Evolutionary conservation across 2,329 filamentous ascomycete genomes (phyloP).

Genomic region (Xylogone sp.): DNA sequence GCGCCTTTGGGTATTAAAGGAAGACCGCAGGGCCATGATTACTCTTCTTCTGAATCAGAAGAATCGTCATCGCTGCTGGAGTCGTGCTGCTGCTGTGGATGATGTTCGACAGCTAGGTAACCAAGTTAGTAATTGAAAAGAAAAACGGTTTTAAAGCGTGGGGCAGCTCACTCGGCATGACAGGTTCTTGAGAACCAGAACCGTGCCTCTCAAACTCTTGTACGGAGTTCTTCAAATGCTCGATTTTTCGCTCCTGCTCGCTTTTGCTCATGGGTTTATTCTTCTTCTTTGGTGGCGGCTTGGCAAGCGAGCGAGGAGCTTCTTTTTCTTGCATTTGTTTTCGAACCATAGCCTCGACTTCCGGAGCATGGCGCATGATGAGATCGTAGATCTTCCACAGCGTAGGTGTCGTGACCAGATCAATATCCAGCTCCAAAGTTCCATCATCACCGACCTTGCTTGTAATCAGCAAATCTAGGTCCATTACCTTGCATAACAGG

Average conservation of each 20-base stretch:
- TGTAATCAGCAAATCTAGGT: conserved; percentile 17
- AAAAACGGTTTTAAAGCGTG: neutral
- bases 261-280: conserved; percentile 74
- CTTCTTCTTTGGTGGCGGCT: conserved; percentile 43
- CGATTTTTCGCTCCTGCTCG: conserved; percentile 66
- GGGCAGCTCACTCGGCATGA: conserved; percentile 25
- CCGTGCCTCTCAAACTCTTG: conserved; percentile 34
- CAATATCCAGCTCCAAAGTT: conserved; percentile 57
- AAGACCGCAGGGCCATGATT: neutral
- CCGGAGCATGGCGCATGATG: conserved; percentile 46
- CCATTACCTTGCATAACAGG: conserved; percentile 4
- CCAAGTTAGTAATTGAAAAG: conserved; percentile 9
- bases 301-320: conserved; percentile 25
- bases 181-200: conserved; percentile 35
- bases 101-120: conserved; percentile 24
- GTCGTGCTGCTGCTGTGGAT: conserved; percentile 33
- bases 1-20: neutral
- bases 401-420: conserved; percentile 50
- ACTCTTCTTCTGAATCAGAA: conserved; percentile 48
- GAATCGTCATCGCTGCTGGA: conserved; percentile 49
- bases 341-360: conserved; percentile 32
- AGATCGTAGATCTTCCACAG: conserved; percentile 51
- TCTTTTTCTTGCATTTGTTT: conserved; percentile 20
- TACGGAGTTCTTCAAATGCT: conserved; percentile 57
- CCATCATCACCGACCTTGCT: conserved; percentile 41